Evolutionary conservation across 2,329 filamentous ascomycete species (phyloP).

Genomic region (Sporothrix humicola): DNA sequence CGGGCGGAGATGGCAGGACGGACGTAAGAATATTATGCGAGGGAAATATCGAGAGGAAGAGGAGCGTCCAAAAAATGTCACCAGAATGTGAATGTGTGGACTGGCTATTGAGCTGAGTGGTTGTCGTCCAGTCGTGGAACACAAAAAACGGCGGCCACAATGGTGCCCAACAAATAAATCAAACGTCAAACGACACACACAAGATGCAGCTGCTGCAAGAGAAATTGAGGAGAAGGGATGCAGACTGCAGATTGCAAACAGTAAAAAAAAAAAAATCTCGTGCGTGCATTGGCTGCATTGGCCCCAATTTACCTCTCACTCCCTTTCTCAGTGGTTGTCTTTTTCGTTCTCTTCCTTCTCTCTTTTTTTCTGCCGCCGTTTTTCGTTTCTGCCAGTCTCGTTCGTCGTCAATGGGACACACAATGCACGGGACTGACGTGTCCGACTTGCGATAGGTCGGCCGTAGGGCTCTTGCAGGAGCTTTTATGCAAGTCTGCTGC

Average conservation of each 20-base stretch:
- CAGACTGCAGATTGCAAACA: background rate
- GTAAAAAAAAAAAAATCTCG: background rate
- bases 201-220: background rate
- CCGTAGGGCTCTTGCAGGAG: background rate
- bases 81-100: background rate
- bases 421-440: constrained; percentile 36
- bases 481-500: constrained; percentile 2
- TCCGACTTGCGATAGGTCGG: constrained; percentile 31
- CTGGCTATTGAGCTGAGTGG: constrained; percentile 27
- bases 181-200: background rate
- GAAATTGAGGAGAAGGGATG: background rate
- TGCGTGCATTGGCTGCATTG: constrained; percentile 26
- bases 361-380: background rate
- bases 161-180: constrained; percentile 28
- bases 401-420: background rate
- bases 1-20: background rate
- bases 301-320: background rate
- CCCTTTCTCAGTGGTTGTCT: background rate
- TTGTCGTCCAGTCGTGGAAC: background rate
- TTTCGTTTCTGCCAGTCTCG: background rate
- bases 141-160: constrained; percentile 11
- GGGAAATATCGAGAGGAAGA: background rate
- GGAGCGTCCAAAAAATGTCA: background rate
- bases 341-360: background rate
- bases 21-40: background rate